These are phyloP conservation scores for Ilex aquifolium DNA, from an alignment of 257 asterid species.

Conservation along the genomic window DNA sequence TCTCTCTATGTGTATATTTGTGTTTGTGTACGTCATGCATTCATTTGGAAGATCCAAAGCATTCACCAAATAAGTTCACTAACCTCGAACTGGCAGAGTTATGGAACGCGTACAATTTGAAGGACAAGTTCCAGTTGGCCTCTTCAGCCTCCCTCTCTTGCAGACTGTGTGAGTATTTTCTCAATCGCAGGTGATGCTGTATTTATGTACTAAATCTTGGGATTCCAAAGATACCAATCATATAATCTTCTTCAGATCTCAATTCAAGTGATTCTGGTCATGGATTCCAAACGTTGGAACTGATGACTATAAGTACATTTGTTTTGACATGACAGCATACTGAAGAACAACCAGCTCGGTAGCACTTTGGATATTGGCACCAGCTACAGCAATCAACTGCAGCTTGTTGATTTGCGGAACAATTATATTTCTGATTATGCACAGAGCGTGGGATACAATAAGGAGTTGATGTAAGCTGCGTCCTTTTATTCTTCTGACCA, in stretches of 20 bases:
- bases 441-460: conserved; percentile 22
- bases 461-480: conserved; percentile 42
- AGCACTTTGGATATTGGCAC: conserved; percentile 49
- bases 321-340: conserved; percentile 27
- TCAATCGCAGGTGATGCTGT: neutral
- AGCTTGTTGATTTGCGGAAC: conserved; percentile 40
- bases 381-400: conserved; percentile 33
- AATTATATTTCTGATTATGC: conserved; percentile 43
- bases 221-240: too few species aligned
- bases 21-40: too few species aligned
- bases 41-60: neutral
- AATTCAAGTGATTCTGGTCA: too few species aligned
- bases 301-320: neutral
- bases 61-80: conserved; percentile 2
- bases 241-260: too few species aligned
- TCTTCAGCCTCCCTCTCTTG: conserved; percentile 58
- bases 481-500: neutral
- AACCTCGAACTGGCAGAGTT: conserved; percentile 40
- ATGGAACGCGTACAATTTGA: conserved; percentile 51
- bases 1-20: too few species aligned
- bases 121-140: conserved; percentile 49
- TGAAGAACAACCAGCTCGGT: conserved; percentile 48
- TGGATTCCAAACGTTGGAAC: too few species aligned
- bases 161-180: conserved; percentile 61
- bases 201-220: neutral